Evolutionary conservation across 345 rosid genomes (phyloP).

Genomic region (Gossypium longicalyx): DNA sequence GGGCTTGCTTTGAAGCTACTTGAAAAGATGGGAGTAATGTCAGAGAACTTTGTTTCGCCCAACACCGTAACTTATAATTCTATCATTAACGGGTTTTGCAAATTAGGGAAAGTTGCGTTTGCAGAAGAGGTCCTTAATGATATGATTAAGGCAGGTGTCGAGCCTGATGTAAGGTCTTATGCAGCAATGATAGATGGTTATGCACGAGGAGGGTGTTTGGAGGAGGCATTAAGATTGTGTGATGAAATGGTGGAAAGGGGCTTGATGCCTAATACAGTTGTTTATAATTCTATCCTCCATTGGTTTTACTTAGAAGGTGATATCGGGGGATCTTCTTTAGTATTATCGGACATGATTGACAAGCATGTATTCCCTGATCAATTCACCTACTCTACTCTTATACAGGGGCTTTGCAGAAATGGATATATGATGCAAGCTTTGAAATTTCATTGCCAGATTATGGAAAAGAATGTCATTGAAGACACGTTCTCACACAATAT

Average conservation of each 20-base stretch:
- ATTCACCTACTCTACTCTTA: neutral
- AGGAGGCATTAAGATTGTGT: constrained; percentile 1
- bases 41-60: neutral
- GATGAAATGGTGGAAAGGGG: neutral
- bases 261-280: neutral
- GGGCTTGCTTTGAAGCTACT: neutral
- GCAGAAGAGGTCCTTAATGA: neutral
- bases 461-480: neutral
- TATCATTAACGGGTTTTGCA: neutral
- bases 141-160: neutral
- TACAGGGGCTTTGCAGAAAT: neutral
- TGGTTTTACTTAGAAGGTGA: neutral
- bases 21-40: neutral
- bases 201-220: neutral
- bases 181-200: neutral
- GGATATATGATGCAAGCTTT: neutral
- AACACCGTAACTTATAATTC: neutral
- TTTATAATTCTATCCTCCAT: neutral
- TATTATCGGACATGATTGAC: neutral
- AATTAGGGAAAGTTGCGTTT: neutral
- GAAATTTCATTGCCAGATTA: neutral
- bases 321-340: neutral
- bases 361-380: constrained; percentile 1
- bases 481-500: neutral
- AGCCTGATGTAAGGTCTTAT: constrained; percentile 3